Evolutionary conservation across 2,329 filamentous ascomycete genomes (phyloP).

Genomic region (Penicillium sp.): DNA sequence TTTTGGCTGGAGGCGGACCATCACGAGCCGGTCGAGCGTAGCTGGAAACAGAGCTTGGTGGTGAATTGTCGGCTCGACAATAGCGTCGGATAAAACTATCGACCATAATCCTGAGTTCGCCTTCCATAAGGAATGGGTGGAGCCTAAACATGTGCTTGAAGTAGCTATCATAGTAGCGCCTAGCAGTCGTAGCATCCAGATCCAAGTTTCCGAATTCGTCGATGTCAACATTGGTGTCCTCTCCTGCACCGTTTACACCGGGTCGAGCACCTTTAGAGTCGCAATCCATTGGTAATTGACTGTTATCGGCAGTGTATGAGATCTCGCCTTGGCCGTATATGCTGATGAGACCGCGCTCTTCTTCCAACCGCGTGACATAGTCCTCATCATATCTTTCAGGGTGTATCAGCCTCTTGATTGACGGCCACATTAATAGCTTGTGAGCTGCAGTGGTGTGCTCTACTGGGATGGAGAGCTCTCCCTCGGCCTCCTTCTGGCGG

Average conservation of each 20-base stretch:
- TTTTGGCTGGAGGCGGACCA: slow-evolving; percentile 27
- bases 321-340: slow-evolving; percentile 74
- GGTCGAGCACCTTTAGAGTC: slow-evolving; percentile 5
- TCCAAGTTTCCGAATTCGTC: slow-evolving; percentile 46
- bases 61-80: slow-evolving; percentile 27
- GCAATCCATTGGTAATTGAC: slow-evolving; percentile 29
- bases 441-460: slow-evolving; percentile 89
- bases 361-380: slow-evolving; percentile 69
- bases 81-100: slow-evolving; percentile 44
- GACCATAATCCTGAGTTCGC: slow-evolving; percentile 46
- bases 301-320: slow-evolving; percentile 48
- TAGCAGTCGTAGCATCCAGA: slow-evolving; percentile 45
- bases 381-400: slow-evolving; percentile 51
- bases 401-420: slow-evolving; percentile 56
- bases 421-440: slow-evolving; percentile 63
- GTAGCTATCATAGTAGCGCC: slow-evolving; percentile 48
- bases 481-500: slow-evolving; percentile 29
- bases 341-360: slow-evolving; percentile 62
- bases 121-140: slow-evolving; percentile 55
- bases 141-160: slow-evolving; percentile 53
- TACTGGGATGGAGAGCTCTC: slow-evolving; percentile 63
- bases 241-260: slow-evolving; percentile 13
- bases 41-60: slow-evolving; percentile 1
- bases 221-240: slow-evolving; percentile 41
- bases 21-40: slow-evolving; percentile 14